Percentiles rank a stretch among this genome's conserved stretches.
Conservation (phyloP, 352 stramenopile species). For the Globisporangium paddicum region DNA sequence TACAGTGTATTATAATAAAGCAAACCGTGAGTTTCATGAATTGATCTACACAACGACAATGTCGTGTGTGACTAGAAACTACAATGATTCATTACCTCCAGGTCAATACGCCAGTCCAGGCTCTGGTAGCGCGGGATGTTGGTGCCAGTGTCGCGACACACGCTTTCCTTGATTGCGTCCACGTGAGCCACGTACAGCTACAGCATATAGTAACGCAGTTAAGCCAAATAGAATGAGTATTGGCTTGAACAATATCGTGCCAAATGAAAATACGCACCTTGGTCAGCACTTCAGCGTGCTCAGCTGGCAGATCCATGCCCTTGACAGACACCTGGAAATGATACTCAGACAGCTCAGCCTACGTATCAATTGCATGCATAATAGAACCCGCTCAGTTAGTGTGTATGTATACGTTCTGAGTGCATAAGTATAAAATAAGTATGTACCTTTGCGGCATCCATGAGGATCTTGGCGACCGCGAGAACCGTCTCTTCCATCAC, state of each 20-base stretch:
- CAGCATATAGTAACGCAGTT: neutral
- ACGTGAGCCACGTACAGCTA: conserved; percentile 49
- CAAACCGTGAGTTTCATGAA: neutral
- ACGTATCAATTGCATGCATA: neutral
- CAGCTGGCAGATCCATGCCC: conserved; percentile 33
- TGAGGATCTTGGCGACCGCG: conserved; percentile 67
- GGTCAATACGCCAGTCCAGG: conserved; percentile 77
- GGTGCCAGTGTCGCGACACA: conserved; percentile 30
- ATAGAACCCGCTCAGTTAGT: neutral
- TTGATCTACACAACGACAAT: neutral
- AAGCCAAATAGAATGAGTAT: neutral
- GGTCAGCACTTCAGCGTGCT: conserved; percentile 39
- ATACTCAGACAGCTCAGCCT: conserved; percentile 40
- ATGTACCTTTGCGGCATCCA: conserved; percentile 60
- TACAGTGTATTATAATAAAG: conserved; percentile 6
- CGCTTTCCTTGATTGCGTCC: conserved; percentile 47
- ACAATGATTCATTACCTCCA: conserved; percentile 69
- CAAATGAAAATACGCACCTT: conserved; percentile 22
- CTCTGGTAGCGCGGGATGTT: conserved; percentile 51
- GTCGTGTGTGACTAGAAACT: neutral
- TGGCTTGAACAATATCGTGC: neutral
- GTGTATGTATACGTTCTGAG: neutral
- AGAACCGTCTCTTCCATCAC: conserved; percentile 53
- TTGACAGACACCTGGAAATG: conserved; percentile 40
- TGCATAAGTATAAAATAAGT: neutral